Conservation (phyloP, 352 stramenopile species). For the Phytophthora syringae region DNA sequence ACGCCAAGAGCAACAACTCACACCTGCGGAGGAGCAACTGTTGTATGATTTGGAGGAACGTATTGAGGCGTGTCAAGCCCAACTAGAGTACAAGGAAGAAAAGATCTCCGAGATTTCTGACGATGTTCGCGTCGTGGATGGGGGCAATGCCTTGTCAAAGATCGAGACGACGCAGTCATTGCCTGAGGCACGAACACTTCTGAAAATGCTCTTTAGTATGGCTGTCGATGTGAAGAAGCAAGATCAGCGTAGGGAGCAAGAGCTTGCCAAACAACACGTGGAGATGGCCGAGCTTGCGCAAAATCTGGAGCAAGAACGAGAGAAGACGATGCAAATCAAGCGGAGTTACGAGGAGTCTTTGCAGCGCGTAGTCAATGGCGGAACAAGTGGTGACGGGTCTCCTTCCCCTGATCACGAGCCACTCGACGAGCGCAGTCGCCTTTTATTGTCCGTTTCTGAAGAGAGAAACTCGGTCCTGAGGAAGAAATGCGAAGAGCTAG, state of each 20-base stretch:
- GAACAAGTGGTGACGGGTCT: constrained; percentile 18
- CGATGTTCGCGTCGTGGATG: constrained; percentile 52
- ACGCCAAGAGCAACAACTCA: constrained; percentile 57
- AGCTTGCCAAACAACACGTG: constrained; percentile 77
- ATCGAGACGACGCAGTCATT: constrained; percentile 87
- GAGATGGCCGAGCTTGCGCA: constrained; percentile 68
- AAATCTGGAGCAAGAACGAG: constrained; percentile 73
- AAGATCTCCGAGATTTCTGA: constrained; percentile 85
- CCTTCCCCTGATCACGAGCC: constrained; percentile 33
- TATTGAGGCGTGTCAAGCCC: constrained; percentile 86
- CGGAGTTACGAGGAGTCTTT: constrained; percentile 86
- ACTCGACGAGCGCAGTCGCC: constrained; percentile 64
- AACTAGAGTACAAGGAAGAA: constrained; percentile 91
- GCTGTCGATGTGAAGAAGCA: constrained; percentile 89
- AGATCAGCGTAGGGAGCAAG: constrained; percentile 82
- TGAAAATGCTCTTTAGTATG: constrained; percentile 89
- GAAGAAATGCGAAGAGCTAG: constrained; percentile 82
- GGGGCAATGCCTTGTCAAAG: constrained; percentile 63
- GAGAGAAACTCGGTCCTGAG: constrained; percentile 72
- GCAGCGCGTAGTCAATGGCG: constrained; percentile 68
- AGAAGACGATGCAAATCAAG: constrained; percentile 81
- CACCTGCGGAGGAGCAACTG: constrained; percentile 81
- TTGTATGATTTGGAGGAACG: constrained; percentile 86
- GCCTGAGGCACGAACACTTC: constrained; percentile 75
- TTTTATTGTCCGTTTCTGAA: constrained; percentile 80